These are phyloP conservation scores for Salix brachista DNA, from an alignment of 345 rosid species.

Conservation along the genomic window DNA sequence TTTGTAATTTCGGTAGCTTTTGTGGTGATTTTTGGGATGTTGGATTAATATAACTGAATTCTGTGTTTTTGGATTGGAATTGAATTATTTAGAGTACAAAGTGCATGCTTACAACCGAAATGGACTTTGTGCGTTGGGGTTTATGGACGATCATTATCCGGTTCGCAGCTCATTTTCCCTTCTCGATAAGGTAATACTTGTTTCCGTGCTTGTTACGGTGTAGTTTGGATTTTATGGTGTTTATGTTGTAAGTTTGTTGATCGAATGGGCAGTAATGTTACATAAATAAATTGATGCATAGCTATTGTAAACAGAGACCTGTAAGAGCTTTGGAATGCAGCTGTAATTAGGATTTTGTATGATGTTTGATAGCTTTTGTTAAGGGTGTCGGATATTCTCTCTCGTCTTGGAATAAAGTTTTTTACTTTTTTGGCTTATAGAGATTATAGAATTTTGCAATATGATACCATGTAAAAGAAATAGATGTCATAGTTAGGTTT, in stretches of 20 bases:
- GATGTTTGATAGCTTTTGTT: background rate
- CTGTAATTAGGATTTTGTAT: background rate
- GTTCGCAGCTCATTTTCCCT: constrained; percentile 89
- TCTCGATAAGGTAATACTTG: constrained; percentile 64
- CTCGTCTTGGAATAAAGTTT: no score
- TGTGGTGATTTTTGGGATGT: background rate
- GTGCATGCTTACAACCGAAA: constrained; percentile 86
- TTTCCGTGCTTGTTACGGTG: background rate
- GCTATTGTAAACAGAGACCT: background rate
- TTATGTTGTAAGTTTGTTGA: background rate
- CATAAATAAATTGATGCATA: no score
- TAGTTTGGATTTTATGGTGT: background rate
- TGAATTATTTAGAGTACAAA: constrained; percentile 65
- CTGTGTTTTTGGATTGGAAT: background rate
- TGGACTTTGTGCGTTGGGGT: constrained; percentile 82
- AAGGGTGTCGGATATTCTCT: background rate
- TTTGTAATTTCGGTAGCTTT: background rate
- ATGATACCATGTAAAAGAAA: background rate
- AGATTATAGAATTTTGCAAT: background rate
- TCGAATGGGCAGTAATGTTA: no score
- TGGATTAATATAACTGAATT: background rate
- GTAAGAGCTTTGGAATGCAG: background rate
- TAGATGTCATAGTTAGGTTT: background rate
- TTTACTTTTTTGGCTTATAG: background rate
- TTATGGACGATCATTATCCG: constrained; percentile 96